phyloP scores from a whole-genome alignment of 2,329 filamentous ascomycete genomes.

The Botrytis tulipae region DNA sequence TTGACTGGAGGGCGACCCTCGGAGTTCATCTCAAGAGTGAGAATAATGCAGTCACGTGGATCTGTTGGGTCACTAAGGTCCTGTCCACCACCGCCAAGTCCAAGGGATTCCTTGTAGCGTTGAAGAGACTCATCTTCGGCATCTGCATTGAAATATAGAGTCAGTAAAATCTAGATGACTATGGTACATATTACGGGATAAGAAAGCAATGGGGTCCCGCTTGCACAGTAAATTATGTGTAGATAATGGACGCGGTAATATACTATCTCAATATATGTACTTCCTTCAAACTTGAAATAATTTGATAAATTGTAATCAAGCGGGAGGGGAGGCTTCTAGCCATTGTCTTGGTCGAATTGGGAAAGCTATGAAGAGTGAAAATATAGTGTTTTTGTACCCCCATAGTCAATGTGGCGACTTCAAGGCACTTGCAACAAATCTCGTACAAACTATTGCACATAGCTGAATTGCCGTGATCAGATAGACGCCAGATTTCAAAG shows the following conservation, averaged over 20 bases:
- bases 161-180: not conserved
- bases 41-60: slow-evolving; percentile 87
- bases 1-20: slow-evolving; percentile 79
- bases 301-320: not conserved
- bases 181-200: too few relatives aligned
- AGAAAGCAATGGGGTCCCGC: not conserved
- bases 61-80: slow-evolving; percentile 76
- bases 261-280: not conserved
- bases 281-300: not conserved
- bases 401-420: not conserved
- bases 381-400: not conserved
- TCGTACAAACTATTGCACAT: slow-evolving; percentile 2
- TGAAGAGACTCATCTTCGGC: slow-evolving; percentile 85
- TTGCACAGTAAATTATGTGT: not conserved
- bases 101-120: slow-evolving; percentile 96
- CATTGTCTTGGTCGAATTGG: not conserved
- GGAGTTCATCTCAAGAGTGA: slow-evolving; percentile 83
- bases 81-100: slow-evolving; percentile 69
- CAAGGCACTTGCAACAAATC: not conserved
- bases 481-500: not conserved
- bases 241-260: not conserved
- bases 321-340: not conserved
- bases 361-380: not conserved
- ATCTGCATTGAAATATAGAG: slow-evolving; percentile 26
- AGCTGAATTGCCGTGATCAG: not conserved